Evolutionary conservation across 163 green algal species (phyloP), one percentile per base, ranked within the genome.

Genomic region (Prototheca stagnorum): DNA sequence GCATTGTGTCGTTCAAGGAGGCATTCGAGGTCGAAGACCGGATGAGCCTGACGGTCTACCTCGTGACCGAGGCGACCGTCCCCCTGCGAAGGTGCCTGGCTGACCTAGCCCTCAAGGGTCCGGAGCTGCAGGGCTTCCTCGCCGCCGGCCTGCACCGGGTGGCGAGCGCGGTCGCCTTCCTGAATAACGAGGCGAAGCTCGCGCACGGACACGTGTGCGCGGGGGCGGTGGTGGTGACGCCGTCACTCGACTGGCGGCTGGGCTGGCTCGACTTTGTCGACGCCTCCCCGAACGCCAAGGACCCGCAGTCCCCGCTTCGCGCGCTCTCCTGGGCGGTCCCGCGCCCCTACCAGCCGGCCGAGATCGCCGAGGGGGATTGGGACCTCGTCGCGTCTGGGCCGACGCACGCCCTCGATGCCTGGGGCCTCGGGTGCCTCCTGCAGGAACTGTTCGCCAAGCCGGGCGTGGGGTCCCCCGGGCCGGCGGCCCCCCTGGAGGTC

Each of bases 351-450:
- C 91, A 92, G 72, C 58, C 82, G 5, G 76, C 59, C 2, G 85
- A 90, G 72, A 45, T 74, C 12, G 59, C 37, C 25, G 44, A 39
- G 22, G 33, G 29, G 5, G 81, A 95, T 26, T 97, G 85, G 84
- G 54, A 72, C 19, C 55, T 58, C 0, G 56, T 98, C 3, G 39
- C 54, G 23, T 46, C 79, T 27, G 56, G 53, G 2, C 91, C 91
- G 0, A 62, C 81, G 8, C 95, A 81, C 75, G 84, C 82, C 14
- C 81, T 98, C 33, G 91, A 99, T 56, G 74, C 82, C 15, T 99
- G 91, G 91, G 91, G 91, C 2, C 73, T 99, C 42, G 91, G 90
- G 34, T 95, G 86, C 63, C 70, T 96, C 28, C 92, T 95, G 39
- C 84, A 94, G 65, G 90, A 97, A 71, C 61, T 87, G 11, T 95